Evolutionary conservation across 768 basidiomycete species (phyloP), one percentile per base, ranked within the genome.

Genomic region (Hebeloma cylindrosporum): DNA sequence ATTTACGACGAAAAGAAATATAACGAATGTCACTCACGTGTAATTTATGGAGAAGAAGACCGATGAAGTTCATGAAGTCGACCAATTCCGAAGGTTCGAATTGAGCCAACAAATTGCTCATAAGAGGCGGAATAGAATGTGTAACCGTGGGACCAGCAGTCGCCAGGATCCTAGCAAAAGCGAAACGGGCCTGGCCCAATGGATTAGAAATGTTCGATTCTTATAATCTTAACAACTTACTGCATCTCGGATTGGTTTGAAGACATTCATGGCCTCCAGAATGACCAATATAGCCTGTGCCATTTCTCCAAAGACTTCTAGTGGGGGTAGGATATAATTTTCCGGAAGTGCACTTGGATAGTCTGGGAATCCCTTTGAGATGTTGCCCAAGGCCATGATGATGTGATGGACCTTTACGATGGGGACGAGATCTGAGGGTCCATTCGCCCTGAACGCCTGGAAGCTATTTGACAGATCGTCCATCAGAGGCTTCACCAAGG

Each of bases 361-460:
- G 60, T 93, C 92, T 0, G 96, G 96, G 67, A 97, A 98, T 9
- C 96, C 96, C 67, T 96, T 96, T 26, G 93, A 88, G 43, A 97
- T 80, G 56, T 89, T 92, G 9, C 95, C 95, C 16, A 97, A 73
- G 2, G 95, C 93, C 83, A 95, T 88, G 62, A 97, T 86, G 53
- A 85, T 76, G 67, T 98, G 94, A 56, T 98, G 96, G 6, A 93
- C 80, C 59, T 82, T 83, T 43, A 97, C 73, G 56, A 96, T 82
- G n/a, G 89, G 78, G 32, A 88, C 62, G 5, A 89, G 67, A 53
- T 93, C 88, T 34, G 79, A 74, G 3, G 75, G 64, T 7, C 79
- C 79, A 51, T 82, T 79, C 21, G 72, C 65, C 39, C 66, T 71
- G 36, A 73, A 73, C 35, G 75, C 73, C 54, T 83, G 72, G 18